Percentiles rank a stretch among this genome's conserved stretches.
phyloP scores from a whole-genome alignment of 495 filamentous ascomycete genomes.

The Sporormia fimetaria region DNA sequence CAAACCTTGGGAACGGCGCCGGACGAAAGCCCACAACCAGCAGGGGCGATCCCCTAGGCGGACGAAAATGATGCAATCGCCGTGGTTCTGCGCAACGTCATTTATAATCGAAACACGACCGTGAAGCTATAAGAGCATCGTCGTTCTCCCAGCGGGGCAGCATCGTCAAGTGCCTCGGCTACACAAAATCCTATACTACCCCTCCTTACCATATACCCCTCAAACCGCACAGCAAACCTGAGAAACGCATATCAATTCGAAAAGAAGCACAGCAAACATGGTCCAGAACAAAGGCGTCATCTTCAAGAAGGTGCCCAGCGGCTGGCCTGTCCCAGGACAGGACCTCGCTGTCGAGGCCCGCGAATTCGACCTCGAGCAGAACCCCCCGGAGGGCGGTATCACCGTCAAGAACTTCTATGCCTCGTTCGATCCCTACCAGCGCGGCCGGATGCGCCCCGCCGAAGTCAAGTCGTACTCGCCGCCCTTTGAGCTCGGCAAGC shows the following conservation, averaged over 20 bases:
- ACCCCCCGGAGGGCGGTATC: constrained; percentile 57
- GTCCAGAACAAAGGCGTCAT: constrained; percentile 68
- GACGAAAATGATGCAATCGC: too few relatives aligned
- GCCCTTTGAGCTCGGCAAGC: constrained; percentile 32
- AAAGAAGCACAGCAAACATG: constrained; percentile 25
- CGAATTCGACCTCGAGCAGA: constrained; percentile 52
- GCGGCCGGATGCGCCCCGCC: constrained; percentile 46
- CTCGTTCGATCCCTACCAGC: constrained; percentile 84
- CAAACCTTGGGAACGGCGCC: too few relatives aligned
- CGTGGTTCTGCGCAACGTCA: too few relatives aligned
- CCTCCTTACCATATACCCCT: background rate
- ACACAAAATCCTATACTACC: background rate
- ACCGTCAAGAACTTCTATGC: constrained; percentile 61
- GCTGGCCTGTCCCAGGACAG: constrained; percentile 58
- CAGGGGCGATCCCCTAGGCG: too few relatives aligned
- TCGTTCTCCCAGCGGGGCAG: too few relatives aligned
- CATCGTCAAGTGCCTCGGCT: too few relatives aligned
- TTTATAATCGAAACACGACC: too few relatives aligned
- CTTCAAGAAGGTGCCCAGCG: constrained; percentile 61
- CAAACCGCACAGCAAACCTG: background rate
- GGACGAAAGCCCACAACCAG: too few relatives aligned
- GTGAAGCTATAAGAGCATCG: too few relatives aligned
- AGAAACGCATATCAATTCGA: background rate
- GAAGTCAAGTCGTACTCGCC: constrained; percentile 32
- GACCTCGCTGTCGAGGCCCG: constrained; percentile 58